Conservation (phyloP, 345 rosid species). For the Psidium friedrichsthalianum region DNA sequence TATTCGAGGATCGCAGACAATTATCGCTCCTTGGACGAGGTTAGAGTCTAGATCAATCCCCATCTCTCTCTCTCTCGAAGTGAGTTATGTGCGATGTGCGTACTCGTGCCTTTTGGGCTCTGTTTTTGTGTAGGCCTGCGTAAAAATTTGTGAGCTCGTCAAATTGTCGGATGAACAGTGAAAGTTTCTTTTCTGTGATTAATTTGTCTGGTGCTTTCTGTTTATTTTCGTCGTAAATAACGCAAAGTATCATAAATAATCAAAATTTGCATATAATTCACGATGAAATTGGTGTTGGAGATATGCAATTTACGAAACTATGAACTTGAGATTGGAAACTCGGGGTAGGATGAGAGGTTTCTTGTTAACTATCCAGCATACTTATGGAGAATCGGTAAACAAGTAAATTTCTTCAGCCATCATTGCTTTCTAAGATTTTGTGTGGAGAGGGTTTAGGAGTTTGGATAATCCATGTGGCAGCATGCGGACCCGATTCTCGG, state of each 20-base stretch:
- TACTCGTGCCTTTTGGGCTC: not conserved
- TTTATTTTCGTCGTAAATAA: not conserved
- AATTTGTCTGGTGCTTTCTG: not conserved
- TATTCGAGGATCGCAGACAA: constrained; percentile 79
- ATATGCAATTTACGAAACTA: not conserved
- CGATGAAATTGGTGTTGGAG: not conserved
- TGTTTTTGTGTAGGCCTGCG: not conserved
- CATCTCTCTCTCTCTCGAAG: not conserved
- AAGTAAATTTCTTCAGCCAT: not conserved
- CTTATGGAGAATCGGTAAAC: too few relatives aligned
- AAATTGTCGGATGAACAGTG: not conserved
- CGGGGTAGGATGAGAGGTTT: not conserved
- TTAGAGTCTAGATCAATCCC: constrained; percentile 8
- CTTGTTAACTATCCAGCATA: not conserved
- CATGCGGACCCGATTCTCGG: not conserved
- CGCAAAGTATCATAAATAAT: not conserved
- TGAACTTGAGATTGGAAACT: not conserved
- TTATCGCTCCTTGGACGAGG: constrained; percentile 81
- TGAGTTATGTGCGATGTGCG: not conserved
- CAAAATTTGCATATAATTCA: not conserved
- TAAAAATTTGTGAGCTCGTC: not conserved
- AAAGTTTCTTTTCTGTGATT: not conserved
- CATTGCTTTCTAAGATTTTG: not conserved
- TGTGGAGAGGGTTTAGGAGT: not conserved
- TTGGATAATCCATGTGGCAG: not conserved